phyloP scores from a whole-genome alignment of 352 stramenopile species.

The Pythium insidiosum region DNA sequence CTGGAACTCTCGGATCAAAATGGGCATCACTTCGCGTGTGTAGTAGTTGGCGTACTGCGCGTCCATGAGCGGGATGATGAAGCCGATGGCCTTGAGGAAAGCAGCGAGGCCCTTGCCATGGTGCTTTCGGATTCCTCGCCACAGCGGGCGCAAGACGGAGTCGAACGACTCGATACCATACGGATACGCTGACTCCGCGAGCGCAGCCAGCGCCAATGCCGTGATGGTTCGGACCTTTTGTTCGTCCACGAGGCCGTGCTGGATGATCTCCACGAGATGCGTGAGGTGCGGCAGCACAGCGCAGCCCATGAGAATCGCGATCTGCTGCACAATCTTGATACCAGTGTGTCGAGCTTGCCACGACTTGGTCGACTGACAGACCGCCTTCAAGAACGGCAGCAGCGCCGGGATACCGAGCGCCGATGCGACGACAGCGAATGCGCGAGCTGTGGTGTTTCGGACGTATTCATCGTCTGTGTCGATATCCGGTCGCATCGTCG shows the following conservation, averaged over 20 bases:
- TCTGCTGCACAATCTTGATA: slow-evolving; percentile 99
- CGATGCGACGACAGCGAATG: slow-evolving; percentile 98
- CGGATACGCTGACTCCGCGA: slow-evolving; percentile 96
- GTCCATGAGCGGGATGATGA: slow-evolving; percentile 99
- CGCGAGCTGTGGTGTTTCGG: slow-evolving; percentile 96
- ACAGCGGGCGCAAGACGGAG: slow-evolving; percentile 95
- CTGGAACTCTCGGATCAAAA: slow-evolving; percentile 98
- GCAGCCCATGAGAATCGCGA: slow-evolving; percentile 98
- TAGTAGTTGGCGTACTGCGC: slow-evolving; percentile 99
- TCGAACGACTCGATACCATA: slow-evolving; percentile 99
- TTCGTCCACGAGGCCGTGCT: slow-evolving; percentile 96
- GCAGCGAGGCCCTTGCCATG: slow-evolving; percentile 96
- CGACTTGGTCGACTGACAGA: slow-evolving; percentile 97
- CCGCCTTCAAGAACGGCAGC: slow-evolving; percentile 98
- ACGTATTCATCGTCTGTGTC: slow-evolving; percentile 99
- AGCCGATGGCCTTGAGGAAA: slow-evolving; percentile 99
- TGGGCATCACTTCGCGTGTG: slow-evolving; percentile 98
- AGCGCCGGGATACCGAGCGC: slow-evolving; percentile 96
- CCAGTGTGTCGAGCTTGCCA: slow-evolving; percentile 99
- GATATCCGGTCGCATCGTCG: slow-evolving; percentile 98
- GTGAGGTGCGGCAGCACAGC: slow-evolving; percentile 97
- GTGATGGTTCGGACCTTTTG: slow-evolving; percentile 99
- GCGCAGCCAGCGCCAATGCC: slow-evolving; percentile 93
- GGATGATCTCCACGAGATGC: slow-evolving; percentile 98
- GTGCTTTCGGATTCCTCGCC: slow-evolving; percentile 97